Conservation (phyloP, 371 early-diverging fungal genomes). For the Blakeslea trispora region DNA sequence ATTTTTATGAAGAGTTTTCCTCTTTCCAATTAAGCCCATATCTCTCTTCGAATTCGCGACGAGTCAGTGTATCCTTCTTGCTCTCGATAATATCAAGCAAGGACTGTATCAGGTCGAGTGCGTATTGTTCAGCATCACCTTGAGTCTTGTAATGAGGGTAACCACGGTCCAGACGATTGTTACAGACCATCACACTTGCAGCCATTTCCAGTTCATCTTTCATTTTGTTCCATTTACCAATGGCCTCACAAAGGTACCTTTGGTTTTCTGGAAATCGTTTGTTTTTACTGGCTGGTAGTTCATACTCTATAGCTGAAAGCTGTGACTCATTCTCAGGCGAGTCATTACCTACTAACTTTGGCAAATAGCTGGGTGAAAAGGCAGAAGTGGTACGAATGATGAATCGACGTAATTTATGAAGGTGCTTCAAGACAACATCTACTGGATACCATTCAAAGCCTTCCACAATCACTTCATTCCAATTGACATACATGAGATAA, state of each 20-base stretch:
- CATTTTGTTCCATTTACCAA: constrained; percentile 6
- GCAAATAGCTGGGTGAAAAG: neutral
- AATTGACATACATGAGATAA: neutral
- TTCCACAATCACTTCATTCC: neutral
- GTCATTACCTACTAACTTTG: neutral
- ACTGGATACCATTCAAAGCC: neutral
- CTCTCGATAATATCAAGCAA: neutral
- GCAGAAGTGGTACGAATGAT: neutral
- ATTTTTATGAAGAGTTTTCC: neutral
- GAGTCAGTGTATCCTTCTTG: neutral
- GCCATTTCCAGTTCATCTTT: constrained; percentile 5
- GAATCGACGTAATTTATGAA: neutral
- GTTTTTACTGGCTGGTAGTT: constrained; percentile 2
- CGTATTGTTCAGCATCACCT: constrained; percentile 12
- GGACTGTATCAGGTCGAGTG: neutral
- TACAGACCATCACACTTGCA: neutral
- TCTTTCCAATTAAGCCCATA: constrained; percentile 5
- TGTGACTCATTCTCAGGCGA: too few relatives aligned
- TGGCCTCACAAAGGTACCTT: constrained; percentile 13
- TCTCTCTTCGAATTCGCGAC: neutral
- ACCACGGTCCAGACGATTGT: constrained; percentile 11
- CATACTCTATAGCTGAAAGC: constrained; percentile 43
- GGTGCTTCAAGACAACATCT: neutral
- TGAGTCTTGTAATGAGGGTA: constrained; percentile 9
- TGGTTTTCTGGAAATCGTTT: constrained; percentile 12